Evolutionary conservation across 257 asterid genomes (phyloP), one percentile per base, ranked within the genome.

Genomic region (Thymus quinquecostatus): DNA sequence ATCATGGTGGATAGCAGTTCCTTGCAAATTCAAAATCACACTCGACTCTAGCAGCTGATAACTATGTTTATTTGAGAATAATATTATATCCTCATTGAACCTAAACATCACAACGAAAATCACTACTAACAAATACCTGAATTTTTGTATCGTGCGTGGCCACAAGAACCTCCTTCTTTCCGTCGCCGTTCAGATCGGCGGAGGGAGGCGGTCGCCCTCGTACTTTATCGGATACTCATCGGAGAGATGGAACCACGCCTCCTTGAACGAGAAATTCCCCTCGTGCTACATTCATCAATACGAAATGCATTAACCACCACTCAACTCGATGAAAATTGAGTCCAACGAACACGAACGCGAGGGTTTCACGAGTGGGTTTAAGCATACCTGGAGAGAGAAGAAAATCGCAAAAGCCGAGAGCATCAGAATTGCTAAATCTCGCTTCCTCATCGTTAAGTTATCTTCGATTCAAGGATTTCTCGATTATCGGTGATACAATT

Each of bases 131-230:
- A 1, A 34, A 33, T 72, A 88, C 99, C 93, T 87, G 98, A 76
- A 92, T 88, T 88, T 89, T 95, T 45, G 98, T 96, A 79, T 95
- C 99, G 79, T 92, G 97, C 47, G 99, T 95, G 27, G 99, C 96
- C 50, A 92, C 92, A 33, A 95, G 93, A 75, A 95, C 90, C 87
- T 95, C 99, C 28, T 79, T 83, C 66, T 84, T 88, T 30, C 99
- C 98, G 69, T 95, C 99, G 38, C 99, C 99, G 73, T 95, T 95
- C 71, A 95, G 92, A 89, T 95, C 99, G 98, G 99, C 68, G 96
- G 97, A 8, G 99, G 98, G 64, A 92, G 96, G 44, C 97, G 98
- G 54, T 95, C 98, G 3, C 86, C 96, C 81, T 89, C 96, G 80
- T 89, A 92, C 80, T 88, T 88, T 45, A 95, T 92, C 30, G 99